phyloP scores from a whole-genome alignment of 768 basidiomycete species.

The Tulasnella sp. region DNA sequence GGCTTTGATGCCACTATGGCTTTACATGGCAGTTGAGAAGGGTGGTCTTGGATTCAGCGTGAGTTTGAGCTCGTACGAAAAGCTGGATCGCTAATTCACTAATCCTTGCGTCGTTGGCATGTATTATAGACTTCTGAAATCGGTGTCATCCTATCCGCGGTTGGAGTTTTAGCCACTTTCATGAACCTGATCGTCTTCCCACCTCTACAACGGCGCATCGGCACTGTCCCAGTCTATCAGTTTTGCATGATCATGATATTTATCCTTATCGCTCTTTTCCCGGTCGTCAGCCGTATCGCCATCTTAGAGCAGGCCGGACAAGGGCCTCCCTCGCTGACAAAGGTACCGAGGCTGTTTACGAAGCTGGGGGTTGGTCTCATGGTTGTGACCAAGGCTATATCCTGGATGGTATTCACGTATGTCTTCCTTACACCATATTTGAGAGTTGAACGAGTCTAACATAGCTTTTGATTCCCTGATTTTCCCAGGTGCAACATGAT shows the following conservation, averaged over 20 bases:
- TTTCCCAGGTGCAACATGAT: slow-evolving; percentile 17
- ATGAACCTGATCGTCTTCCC: slow-evolving; percentile 16
- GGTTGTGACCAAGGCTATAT: neutral
- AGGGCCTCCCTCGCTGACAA: neutral
- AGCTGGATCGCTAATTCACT: neutral
- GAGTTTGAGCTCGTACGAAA: neutral
- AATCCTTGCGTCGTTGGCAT: neutral
- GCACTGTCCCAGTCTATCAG: slow-evolving; percentile 11
- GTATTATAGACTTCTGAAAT: slow-evolving; percentile 14
- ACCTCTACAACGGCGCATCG: slow-evolving; percentile 9
- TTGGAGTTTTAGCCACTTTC: slow-evolving; percentile 16
- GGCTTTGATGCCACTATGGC: slow-evolving; percentile 18
- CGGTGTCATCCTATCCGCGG: slow-evolving; percentile 11
- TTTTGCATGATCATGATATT: slow-evolving; percentile 8
- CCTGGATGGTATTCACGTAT: slow-evolving; percentile 6
- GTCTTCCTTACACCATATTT: neutral
- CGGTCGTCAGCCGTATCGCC: neutral
- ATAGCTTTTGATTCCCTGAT: neutral
- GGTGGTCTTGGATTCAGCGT: slow-evolving; percentile 19
- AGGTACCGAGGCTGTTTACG: neutral
- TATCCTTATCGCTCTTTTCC: slow-evolving; percentile 14
- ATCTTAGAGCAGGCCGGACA: neutral
- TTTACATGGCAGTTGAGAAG: slow-evolving; percentile 14
- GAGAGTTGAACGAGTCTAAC: neutral
- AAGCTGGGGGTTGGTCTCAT: neutral